These are phyloP conservation scores for Phalaenopsis hybrid DNA, from an alignment of 116 monocot species.

Conservation along the genomic window DNA sequence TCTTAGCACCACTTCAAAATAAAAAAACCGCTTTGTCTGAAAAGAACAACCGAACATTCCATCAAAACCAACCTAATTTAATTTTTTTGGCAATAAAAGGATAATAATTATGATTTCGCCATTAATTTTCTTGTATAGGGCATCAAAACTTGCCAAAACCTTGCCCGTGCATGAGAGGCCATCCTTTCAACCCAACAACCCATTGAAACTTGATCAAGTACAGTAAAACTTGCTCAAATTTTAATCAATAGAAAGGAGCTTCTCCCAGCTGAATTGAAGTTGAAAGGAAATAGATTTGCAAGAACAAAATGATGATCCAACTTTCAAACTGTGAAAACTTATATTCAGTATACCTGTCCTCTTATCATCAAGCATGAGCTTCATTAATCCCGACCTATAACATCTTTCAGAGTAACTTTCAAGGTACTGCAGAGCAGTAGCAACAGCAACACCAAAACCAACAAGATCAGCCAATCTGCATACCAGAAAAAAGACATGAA, in stretches of 20 bases:
- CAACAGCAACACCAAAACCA: conserved; percentile 84
- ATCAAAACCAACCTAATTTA: too few species aligned
- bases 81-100: not conserved
- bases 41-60: too few species aligned
- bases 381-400: conserved; percentile 66
- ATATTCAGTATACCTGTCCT: conserved; percentile 48
- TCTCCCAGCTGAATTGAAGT: not conserved
- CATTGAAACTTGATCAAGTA: not conserved
- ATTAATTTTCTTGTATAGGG: too few species aligned
- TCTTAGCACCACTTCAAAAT: too few species aligned
- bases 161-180: not conserved
- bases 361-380: conserved; percentile 78
- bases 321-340: not conserved
- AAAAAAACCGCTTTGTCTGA: too few species aligned
- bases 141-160: not conserved
- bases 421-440: conserved; percentile 73
- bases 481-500: not conserved
- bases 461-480: conserved; percentile 78
- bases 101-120: not conserved
- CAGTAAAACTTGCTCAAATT: not conserved
- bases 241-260: not conserved
- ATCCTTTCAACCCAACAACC: not conserved
- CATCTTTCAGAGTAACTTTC: conserved; percentile 78
- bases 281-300: not conserved
- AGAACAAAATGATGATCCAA: not conserved